Evolutionary conservation across 176 grass and related monocot species (phyloP).

Genomic region (Tuctoria greenei): DNA sequence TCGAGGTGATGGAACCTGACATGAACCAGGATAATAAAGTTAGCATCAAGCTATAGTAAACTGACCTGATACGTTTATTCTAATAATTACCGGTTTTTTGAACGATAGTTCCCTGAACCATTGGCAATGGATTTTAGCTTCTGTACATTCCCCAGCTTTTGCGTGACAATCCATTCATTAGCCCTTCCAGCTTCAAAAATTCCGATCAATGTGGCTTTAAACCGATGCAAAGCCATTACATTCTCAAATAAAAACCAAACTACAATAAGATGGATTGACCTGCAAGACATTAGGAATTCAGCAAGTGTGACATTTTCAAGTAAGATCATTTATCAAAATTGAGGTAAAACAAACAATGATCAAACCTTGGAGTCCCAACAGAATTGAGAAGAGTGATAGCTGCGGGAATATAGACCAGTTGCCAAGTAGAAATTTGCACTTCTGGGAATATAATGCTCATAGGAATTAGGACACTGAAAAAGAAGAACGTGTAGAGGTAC

Average conservation of each 20-base stretch:
- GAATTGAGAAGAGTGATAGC: constrained; percentile 48
- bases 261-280: constrained; percentile 55
- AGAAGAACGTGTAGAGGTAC: constrained; percentile 61
- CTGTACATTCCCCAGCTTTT: constrained; percentile 53
- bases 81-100: constrained; percentile 51
- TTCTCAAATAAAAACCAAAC: constrained; percentile 73
- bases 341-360: not conserved
- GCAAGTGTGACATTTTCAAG: not conserved
- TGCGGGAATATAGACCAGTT: constrained; percentile 48
- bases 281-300: constrained; percentile 20
- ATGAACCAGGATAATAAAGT: not conserved
- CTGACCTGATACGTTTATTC: not conserved
- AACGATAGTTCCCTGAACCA: not conserved
- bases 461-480: constrained; percentile 63
- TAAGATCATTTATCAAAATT: not conserved
- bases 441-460: constrained; percentile 47
- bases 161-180: constrained; percentile 87
- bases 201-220: constrained; percentile 67
- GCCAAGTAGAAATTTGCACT: constrained; percentile 50
- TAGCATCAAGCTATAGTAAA: not conserved
- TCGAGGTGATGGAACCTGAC: constrained; percentile 53
- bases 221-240: constrained; percentile 67
- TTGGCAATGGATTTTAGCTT: constrained; percentile 40
- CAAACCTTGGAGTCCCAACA: constrained; percentile 63
- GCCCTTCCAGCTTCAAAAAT: constrained; percentile 58